Evolutionary conservation across 441 rosid species (phyloP).

Genomic region (Corymbia calophylla): DNA sequence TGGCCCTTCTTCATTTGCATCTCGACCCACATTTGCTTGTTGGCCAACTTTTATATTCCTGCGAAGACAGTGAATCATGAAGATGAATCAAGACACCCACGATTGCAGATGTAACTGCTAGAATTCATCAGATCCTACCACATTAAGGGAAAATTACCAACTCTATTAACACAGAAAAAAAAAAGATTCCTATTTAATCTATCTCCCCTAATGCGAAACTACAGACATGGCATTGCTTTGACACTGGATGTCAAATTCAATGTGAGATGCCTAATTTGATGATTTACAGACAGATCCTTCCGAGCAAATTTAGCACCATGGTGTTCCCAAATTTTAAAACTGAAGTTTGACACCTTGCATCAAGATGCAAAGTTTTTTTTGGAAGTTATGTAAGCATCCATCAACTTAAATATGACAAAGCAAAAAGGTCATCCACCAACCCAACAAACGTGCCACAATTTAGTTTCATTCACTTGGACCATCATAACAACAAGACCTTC

Average conservation of each 20-base stretch:
- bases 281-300: neutral
- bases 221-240: neutral
- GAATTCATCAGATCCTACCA: neutral
- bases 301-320: neutral
- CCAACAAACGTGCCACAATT: neutral
- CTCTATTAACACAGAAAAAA: neutral
- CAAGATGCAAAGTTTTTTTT: neutral
- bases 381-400: neutral
- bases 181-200: neutral
- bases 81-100: neutral
- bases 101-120: neutral
- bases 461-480: neutral
- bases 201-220: neutral
- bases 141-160: neutral
- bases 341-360: neutral
- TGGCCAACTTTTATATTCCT: conserved; percentile 51
- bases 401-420: neutral
- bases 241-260: neutral
- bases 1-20: conserved; percentile 24
- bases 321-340: neutral
- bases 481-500: neutral
- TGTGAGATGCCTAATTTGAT: neutral
- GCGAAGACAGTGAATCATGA: conserved; percentile 7
- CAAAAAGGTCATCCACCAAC: neutral
- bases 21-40: conserved; percentile 22